phyloP scores from a whole-genome alignment of 257 asterid genomes.

The Jasminum sambac region DNA sequence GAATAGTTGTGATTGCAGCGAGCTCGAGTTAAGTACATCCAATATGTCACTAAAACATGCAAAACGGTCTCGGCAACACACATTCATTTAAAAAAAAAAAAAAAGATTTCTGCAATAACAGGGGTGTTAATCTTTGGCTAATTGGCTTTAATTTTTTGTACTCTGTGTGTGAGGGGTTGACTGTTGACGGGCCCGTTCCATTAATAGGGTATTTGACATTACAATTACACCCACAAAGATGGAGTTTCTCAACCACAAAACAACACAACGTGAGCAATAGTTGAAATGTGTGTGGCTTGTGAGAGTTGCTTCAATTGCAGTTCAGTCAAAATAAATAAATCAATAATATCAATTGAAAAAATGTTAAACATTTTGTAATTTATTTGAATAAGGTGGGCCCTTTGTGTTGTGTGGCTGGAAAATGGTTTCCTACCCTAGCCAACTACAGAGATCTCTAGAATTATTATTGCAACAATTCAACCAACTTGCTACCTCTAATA shows the following conservation, averaged over 20 bases:
- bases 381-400: background rate
- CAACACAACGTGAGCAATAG: background rate
- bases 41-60: too few species aligned
- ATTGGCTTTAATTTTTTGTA: too few species aligned
- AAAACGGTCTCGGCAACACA: too few species aligned
- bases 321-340: background rate
- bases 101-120: too few species aligned
- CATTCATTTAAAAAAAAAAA: too few species aligned
- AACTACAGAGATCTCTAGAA: constrained; percentile 6
- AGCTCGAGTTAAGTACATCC: too few species aligned
- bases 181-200: background rate
- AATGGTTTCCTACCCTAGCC: background rate
- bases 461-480: background rate
- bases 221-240: background rate
- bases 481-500: background rate
- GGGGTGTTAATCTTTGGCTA: too few species aligned
- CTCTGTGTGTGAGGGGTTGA: too few species aligned
- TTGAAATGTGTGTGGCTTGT: background rate
- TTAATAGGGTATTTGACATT: background rate
- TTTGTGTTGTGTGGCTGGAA: background rate
- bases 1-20: too few species aligned
- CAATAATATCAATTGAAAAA: background rate
- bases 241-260: background rate
- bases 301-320: background rate
- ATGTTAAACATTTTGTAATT: too few species aligned